Conservation (phyloP, 768 basidiomycete genomes). For the Termitomyces sp. region DNA sequence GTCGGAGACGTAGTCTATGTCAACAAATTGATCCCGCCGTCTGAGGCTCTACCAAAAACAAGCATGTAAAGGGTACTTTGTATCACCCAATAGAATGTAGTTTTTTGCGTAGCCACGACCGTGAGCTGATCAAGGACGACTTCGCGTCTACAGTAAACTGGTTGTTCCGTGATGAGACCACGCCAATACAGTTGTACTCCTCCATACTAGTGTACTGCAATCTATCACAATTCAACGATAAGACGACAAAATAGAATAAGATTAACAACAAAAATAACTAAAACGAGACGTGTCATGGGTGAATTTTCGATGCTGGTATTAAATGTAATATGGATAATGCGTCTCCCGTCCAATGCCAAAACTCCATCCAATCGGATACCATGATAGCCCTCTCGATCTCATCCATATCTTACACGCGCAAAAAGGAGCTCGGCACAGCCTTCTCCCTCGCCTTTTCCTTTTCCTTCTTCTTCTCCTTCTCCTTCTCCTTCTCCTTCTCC, state of each 20-base stretch:
- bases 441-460: slow-evolving; percentile 17
- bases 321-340: neutral
- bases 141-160: neutral
- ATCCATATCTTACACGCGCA: neutral
- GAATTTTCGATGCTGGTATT: neutral
- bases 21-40: slow-evolving; percentile 27
- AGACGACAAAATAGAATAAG: neutral
- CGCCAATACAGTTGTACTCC: too few species aligned
- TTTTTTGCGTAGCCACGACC: neutral
- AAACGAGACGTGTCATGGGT: neutral
- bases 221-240: neutral
- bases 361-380: neutral
- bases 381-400: neutral
- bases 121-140: neutral
- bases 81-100: neutral
- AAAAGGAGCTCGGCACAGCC: slow-evolving; percentile 9
- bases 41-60: neutral
- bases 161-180: too few species aligned
- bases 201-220: neutral
- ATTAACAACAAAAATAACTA: neutral
- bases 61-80: neutral
- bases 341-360: neutral
- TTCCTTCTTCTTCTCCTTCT: slow-evolving; percentile 9
- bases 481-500: too few species aligned
- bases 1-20: slow-evolving; percentile 62